These are phyloP conservation scores for Salix dunnii DNA, from an alignment of 345 rosid genomes.

Conservation along the genomic window DNA sequence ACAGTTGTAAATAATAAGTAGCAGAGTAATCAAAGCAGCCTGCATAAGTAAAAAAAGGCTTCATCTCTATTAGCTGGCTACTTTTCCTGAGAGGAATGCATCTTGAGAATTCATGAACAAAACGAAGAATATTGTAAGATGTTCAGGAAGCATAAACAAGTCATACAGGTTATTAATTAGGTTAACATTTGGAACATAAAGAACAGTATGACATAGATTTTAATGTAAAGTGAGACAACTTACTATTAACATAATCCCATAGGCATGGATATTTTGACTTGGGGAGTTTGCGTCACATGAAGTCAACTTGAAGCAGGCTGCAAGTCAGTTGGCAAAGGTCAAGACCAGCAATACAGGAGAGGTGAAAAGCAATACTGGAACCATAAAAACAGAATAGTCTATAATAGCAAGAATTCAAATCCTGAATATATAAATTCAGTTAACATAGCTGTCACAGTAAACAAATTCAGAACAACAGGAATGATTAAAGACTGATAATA, in stretches of 20 bases:
- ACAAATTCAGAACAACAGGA: neutral
- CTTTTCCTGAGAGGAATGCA: conserved; percentile 2
- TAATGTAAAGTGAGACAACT: conserved; percentile 28
- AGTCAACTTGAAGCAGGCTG: conserved; percentile 80
- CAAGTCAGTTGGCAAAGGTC: conserved; percentile 15
- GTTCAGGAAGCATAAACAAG: conserved; percentile 4
- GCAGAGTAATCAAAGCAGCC: conserved; percentile 67
- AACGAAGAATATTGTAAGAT: neutral
- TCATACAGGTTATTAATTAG: neutral
- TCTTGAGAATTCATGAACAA: conserved; percentile 2
- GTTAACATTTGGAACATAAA: neutral
- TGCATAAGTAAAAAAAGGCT: conserved; percentile 33
- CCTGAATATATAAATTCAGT: neutral
- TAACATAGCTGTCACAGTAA: neutral
- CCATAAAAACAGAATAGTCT: neutral
- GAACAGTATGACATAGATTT: neutral
- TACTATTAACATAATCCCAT: conserved; percentile 81
- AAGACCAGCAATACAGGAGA: neutral
- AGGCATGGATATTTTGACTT: conserved; percentile 70
- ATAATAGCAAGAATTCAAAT: neutral
- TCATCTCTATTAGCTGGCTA: conserved; percentile 4
- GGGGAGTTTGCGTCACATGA: conserved; percentile 61
- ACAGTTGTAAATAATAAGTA: conserved; percentile 81
- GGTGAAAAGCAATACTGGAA: neutral
- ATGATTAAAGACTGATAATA: neutral